phyloP scores from a whole-genome alignment of 345 rosid species.

The Rubroshorea leprosula region DNA sequence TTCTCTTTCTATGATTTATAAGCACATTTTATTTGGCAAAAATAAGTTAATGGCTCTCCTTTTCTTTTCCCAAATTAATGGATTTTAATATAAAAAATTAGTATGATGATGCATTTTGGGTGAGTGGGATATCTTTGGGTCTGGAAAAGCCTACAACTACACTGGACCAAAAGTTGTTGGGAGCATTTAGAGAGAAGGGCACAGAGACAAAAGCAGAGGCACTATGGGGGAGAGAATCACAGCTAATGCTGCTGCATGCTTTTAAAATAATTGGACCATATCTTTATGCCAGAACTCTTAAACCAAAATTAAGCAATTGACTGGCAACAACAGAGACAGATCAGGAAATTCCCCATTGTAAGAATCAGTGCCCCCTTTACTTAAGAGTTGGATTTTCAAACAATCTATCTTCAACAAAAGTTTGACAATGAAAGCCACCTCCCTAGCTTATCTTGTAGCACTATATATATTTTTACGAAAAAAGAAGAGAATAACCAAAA shows the following conservation, averaged over 20 bases:
- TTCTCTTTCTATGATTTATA: too few relatives aligned
- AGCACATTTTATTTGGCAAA: too few relatives aligned
- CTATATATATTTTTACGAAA: too few relatives aligned
- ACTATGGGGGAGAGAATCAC: background rate
- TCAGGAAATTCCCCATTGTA: background rate
- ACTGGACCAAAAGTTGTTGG: background rate
- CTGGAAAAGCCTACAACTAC: background rate
- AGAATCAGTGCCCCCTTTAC: slow-evolving; percentile 14
- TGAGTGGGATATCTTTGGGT: background rate
- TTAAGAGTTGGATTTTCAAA: slow-evolving; percentile 14
- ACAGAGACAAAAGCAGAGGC: background rate
- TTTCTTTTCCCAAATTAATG: background rate
- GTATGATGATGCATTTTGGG: background rate
- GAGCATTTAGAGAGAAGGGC: background rate
- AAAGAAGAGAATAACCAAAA: too few relatives aligned
- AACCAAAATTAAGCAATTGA: slow-evolving; percentile 1
- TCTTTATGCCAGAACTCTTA: background rate
- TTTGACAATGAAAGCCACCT: slow-evolving; percentile 9
- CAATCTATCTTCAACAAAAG: background rate
- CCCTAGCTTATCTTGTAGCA: background rate
- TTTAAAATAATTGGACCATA: background rate
- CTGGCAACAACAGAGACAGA: background rate
- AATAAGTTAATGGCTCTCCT: too few relatives aligned
- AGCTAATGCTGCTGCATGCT: background rate
- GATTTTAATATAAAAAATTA: too few relatives aligned